phyloP scores from a whole-genome alignment of 2,329 filamentous ascomycete genomes.

The Chrysosporium queenslandicum region DNA sequence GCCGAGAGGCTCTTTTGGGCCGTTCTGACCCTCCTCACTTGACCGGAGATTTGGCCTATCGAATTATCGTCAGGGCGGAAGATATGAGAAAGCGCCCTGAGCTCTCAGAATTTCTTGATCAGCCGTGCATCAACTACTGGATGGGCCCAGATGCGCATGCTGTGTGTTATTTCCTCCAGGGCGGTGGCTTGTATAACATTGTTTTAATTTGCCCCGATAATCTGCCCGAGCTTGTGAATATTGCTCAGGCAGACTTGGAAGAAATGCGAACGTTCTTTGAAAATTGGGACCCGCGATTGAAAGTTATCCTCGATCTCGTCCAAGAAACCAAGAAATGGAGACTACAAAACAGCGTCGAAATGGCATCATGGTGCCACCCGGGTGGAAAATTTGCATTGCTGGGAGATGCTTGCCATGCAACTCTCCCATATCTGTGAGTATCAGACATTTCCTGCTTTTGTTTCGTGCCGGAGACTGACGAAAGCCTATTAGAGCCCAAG shows the following conservation, averaged over 20 bases:
- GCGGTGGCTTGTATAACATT: conserved; percentile 53
- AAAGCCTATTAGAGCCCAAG: conserved; percentile 22
- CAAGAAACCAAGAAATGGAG: conserved; percentile 44
- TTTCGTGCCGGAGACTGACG: background rate
- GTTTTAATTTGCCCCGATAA: conserved; percentile 57
- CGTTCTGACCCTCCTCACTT: conserved; percentile 38
- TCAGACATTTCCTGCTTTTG: conserved; percentile 26
- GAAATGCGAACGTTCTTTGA: conserved; percentile 47
- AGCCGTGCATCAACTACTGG: conserved; percentile 47
- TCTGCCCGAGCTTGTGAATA: conserved; percentile 33
- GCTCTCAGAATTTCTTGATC: conserved; percentile 36
- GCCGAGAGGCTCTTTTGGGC: conserved; percentile 40
- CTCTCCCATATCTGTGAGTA: conserved; percentile 46
- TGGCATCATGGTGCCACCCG: conserved; percentile 49
- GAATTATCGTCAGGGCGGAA: conserved; percentile 41
- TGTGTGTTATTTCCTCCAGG: conserved; percentile 52
- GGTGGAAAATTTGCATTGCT: conserved; percentile 50
- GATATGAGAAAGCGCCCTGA: conserved; percentile 42
- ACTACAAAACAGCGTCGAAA: conserved; percentile 46
- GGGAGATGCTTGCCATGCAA: conserved; percentile 56
- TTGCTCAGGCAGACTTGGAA: conserved; percentile 27
- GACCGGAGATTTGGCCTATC: conserved; percentile 49
- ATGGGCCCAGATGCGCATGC: conserved; percentile 44
- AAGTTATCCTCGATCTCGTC: conserved; percentile 10
- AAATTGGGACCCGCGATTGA: conserved; percentile 45